These are phyloP conservation scores for Rhodotorula sphaerocarpa DNA, from an alignment of 768 basidiomycete genomes.

Conservation along the genomic window DNA sequence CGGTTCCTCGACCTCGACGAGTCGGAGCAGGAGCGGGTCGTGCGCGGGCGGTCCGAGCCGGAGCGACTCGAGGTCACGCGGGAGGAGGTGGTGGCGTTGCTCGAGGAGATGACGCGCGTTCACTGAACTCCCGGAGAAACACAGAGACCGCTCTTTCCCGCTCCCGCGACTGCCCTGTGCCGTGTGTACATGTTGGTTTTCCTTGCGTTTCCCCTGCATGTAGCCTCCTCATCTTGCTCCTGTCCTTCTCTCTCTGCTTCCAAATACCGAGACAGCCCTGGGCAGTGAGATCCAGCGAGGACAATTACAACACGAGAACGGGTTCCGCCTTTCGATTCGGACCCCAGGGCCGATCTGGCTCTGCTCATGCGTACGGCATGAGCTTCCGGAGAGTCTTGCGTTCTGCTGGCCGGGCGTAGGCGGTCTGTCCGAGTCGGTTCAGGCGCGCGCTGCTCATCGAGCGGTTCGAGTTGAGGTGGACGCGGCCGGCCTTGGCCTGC, in stretches of 20 bases:
- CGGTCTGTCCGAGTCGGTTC: conserved; percentile 42
- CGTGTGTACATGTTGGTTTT: too few relatives aligned
- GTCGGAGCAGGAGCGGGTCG: conserved; percentile 50
- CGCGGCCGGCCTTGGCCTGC: conserved; percentile 22
- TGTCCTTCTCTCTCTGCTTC: too few relatives aligned
- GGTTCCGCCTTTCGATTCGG: too few relatives aligned
- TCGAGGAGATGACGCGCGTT: conserved; percentile 49
- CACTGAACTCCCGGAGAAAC: too few relatives aligned
- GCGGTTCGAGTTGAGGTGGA: conserved; percentile 35
- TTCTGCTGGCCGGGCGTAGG: conserved; percentile 40
- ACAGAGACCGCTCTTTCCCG: too few relatives aligned
- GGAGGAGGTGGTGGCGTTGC: conserved; percentile 46
- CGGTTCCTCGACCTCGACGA: conserved; percentile 50
- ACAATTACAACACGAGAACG: too few relatives aligned
- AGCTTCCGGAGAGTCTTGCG: conserved; percentile 37
- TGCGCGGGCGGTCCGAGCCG: conserved; percentile 54
- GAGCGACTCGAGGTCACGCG: conserved; percentile 52
- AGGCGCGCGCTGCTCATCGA: conserved; percentile 41
- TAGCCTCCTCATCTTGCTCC: too few relatives aligned
- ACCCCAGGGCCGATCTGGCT: too few relatives aligned
- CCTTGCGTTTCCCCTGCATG: too few relatives aligned
- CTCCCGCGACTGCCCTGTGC: too few relatives aligned
- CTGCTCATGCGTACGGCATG: conserved; percentile 40
- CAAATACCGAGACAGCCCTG: too few relatives aligned
- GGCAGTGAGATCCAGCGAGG: too few relatives aligned